Conservation (phyloP, 306 rosid species). For the Echinosophora koreensis region DNA sequence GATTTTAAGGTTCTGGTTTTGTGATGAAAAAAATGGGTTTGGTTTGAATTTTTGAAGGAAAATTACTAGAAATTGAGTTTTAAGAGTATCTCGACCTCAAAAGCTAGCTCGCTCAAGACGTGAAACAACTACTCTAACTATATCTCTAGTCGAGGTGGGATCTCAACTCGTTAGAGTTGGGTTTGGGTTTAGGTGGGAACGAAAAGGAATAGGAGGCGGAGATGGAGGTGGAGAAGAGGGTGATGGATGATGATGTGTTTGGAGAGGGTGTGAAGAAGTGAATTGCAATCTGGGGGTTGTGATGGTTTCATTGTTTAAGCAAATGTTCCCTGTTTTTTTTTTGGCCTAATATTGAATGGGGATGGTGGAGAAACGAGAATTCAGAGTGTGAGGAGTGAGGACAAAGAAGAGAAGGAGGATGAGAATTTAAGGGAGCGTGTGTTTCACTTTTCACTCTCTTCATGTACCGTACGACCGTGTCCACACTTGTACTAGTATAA, state of each 20-base stretch:
- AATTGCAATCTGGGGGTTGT: slow-evolving; percentile 15
- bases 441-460: slow-evolving; percentile 8
- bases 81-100: too few species aligned
- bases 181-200: slow-evolving; percentile 56
- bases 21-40: too few species aligned
- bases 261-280: slow-evolving; percentile 45
- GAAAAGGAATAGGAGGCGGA: slow-evolving; percentile 61
- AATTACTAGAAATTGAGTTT: too few species aligned
- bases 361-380: not conserved
- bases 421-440: not conserved
- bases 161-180: not conserved
- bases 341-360: not conserved
- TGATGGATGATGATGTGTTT: slow-evolving; percentile 43
- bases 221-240: slow-evolving; percentile 52
- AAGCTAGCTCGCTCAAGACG: too few species aligned
- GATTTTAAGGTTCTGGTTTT: not conserved
- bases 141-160: too few species aligned
- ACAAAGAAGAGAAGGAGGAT: not conserved
- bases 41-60: too few species aligned
- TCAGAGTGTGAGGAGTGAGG: not conserved
- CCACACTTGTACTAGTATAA: slow-evolving; percentile 37
- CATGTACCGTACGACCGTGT: slow-evolving; percentile 46
- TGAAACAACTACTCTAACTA: too few species aligned
- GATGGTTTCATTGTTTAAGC: slow-evolving; percentile 46
- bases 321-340: not conserved